A percentile compares a stretch with the other conserved stretches of the same genome.
These are phyloP conservation scores for Aspergillus japonicus DNA, from an alignment of 2,329 filamentous ascomycete species.

Conservation along the genomic window DNA sequence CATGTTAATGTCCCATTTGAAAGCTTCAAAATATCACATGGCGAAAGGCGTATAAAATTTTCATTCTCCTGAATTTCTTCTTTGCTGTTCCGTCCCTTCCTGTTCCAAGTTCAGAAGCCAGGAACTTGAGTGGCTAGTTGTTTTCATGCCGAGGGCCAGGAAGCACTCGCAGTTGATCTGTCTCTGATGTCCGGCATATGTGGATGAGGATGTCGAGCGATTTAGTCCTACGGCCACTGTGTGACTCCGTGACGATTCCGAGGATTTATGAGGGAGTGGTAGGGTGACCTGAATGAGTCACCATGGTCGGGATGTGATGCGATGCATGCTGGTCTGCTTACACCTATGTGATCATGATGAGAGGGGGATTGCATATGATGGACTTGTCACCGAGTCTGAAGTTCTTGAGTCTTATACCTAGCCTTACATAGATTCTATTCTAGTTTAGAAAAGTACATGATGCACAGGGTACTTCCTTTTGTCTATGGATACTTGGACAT, in stretches of 20 bases:
- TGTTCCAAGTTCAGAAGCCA: not conserved
- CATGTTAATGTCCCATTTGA: slow-evolving; percentile 20
- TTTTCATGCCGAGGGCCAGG: not conserved
- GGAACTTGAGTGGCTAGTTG: not conserved
- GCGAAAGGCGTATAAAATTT: slow-evolving; percentile 27
- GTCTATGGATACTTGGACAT: too few species aligned
- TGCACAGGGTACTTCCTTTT: not conserved
- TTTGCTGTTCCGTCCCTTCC: not conserved
- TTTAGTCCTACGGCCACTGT: too few species aligned
- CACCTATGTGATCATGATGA: too few species aligned
- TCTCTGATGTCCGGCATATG: not conserved
- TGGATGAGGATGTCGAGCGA: not conserved
- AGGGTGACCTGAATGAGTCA: too few species aligned
- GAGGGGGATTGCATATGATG: too few species aligned
- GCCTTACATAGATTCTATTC: not conserved
- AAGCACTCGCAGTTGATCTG: not conserved
- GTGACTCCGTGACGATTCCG: too few species aligned
- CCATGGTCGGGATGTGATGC: too few species aligned
- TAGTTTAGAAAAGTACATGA: not conserved
- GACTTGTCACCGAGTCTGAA: not conserved
- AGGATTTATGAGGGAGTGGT: too few species aligned
- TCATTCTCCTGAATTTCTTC: slow-evolving; percentile 8
- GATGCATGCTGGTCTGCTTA: not conserved
- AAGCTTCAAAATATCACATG: slow-evolving; percentile 14
- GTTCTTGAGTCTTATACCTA: not conserved